Evolutionary conservation across 169 alveolate genomes (phyloP).

Genomic region (Eimeria brunetti): DNA sequence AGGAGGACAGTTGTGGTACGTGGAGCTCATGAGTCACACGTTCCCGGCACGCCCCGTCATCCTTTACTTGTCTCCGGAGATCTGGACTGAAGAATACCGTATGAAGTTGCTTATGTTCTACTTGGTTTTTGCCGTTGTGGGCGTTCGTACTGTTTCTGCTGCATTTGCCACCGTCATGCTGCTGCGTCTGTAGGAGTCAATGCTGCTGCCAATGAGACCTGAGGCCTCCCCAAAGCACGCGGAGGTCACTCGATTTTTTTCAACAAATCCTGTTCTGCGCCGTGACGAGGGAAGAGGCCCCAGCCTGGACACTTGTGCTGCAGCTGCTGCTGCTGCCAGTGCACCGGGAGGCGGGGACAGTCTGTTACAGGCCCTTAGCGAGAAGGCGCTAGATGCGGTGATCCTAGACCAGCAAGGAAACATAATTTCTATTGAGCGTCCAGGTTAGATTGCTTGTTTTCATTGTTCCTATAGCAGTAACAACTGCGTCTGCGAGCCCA

Average conservation of each 20-base stretch:
- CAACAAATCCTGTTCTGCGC: conserved; percentile 73
- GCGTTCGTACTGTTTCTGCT: neutral
- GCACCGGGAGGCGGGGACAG: conserved; percentile 50
- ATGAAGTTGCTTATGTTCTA: neutral
- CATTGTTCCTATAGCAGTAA: neutral
- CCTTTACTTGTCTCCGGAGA: neutral
- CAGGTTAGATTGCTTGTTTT: conserved; percentile 54
- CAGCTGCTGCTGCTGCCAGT: conserved; percentile 68
- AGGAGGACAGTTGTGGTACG: conserved; percentile 69
- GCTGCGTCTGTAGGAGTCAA: conserved; percentile 24
- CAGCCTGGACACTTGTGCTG: conserved; percentile 7
- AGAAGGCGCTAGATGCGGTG: conserved; percentile 61
- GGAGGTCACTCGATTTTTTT: conserved; percentile 57
- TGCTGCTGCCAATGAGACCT: conserved; percentile 73
- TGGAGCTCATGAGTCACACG: neutral
- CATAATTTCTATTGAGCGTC: conserved; percentile 76
- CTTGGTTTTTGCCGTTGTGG: neutral
- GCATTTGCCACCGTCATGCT: neutral
- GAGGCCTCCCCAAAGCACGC: conserved; percentile 68
- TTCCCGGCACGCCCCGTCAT: neutral
- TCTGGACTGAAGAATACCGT: neutral
- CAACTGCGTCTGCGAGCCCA: neutral
- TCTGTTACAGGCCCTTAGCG: conserved; percentile 37
- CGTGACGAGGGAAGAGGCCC: conserved; percentile 3
- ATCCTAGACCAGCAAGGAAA: conserved; percentile 75